Base-by-base conservation (phyloP, 2,329 filamentous ascomycete genomes). In the Lasiodiplodia gonubiensis region DNA sequence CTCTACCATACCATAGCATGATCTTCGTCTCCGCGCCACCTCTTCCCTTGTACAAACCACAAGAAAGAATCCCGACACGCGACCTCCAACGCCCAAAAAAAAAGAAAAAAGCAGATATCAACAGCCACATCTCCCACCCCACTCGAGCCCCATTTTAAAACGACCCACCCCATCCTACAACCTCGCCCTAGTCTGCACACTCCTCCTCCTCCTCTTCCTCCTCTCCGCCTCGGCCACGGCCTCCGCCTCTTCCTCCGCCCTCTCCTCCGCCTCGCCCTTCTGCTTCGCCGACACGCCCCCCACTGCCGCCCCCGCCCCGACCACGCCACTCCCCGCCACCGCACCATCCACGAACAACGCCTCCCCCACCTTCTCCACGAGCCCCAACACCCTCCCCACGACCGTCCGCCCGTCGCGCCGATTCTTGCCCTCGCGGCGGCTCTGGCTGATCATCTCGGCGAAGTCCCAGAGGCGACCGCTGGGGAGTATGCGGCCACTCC, bases 371-470 rank as follows among this genome's bases (percentile, higher is more conserved):
- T 85, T 79, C 74, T 97, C 93, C 10, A 91, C 90, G 71, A 98
- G 84, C 7, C 84, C 83, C 46, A 98, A 79, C 12, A 99, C 94
- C 23, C 95, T 86, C 14, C 87, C 91, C 72, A 90, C 91, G 3
- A 98, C 94, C 0, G 93, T 97, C 1, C 90, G 92, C 14, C 94
- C 94, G 77, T 99, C 95, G n/a, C 94, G 86, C 25, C 95, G 84
- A 77, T 98, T 97, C 87, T 98, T 99, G 10, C 95, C 95, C 81
- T 98, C 95, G 52, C 94, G 86, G 37, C 95, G 85, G 53, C 89
- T 92, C 60, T 88, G 86, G 8, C 93, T 92, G 70, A 99, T 97
- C 75, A 90, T 87, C 77, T 97, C 93, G 4, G 91, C 94, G 74
- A 98, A 97, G 67, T 93, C 88, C 95, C 95, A 99, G 7, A 99